phyloP scores from a whole-genome alignment of 805 yeast genomes.

The Komagataella pastoris region DNA sequence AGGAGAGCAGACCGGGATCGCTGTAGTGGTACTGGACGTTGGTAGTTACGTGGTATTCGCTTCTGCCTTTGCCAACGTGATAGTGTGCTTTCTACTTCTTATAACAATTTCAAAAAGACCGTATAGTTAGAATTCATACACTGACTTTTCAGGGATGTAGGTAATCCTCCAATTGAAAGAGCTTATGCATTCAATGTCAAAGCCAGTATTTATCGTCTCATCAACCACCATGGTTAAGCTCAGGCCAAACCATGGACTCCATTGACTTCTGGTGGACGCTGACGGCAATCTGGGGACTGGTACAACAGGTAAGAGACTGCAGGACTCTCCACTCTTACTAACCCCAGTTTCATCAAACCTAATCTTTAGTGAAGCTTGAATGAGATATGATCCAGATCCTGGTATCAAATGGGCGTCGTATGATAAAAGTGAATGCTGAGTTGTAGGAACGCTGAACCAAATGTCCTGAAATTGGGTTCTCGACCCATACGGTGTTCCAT shows the following conservation, averaged over 20 bases:
- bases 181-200: conserved; percentile 34
- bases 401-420: conserved; percentile 58
- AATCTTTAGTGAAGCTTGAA: conserved; percentile 42
- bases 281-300: conserved; percentile 3
- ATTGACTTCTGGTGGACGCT: conserved; percentile 26
- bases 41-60: not conserved
- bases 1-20: not conserved
- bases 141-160: conserved; percentile 42
- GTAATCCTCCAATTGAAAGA: conserved; percentile 57
- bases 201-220: conserved; percentile 24
- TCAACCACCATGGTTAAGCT: conserved; percentile 47
- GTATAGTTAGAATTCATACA: conserved; percentile 9
- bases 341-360: conserved; percentile 67
- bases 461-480: conserved; percentile 39
- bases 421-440: conserved; percentile 52
- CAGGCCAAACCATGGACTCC: conserved; percentile 67
- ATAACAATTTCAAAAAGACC: not conserved
- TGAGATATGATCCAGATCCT: conserved; percentile 33
- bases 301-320: conserved; percentile 26
- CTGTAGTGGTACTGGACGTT: not conserved
- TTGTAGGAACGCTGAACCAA: conserved; percentile 42
- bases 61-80: not conserved
- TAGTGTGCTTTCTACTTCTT: not conserved
- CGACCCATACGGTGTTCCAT: conserved; percentile 44
- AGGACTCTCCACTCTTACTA: conserved; percentile 50